A percentile compares a stretch with the other conserved stretches of the same genome.
Evolutionary conservation across 2,329 filamentous ascomycete species (phyloP).

Genomic region (Claviceps maximensis): DNA sequence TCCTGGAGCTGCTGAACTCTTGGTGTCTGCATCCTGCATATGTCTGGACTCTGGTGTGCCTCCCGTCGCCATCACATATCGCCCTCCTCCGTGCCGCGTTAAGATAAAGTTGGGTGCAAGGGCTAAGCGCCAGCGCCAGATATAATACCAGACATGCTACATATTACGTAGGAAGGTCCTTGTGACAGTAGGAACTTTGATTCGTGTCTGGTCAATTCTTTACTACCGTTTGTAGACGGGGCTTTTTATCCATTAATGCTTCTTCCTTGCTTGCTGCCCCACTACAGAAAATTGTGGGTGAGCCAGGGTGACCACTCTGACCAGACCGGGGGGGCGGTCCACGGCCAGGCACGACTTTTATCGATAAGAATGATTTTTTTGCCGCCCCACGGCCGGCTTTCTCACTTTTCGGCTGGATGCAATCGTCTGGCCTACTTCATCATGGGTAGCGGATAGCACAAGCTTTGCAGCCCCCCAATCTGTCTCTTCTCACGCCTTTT

Average conservation of each 20-base stretch:
- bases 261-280: not conserved
- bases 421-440: not conserved
- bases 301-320: not conserved
- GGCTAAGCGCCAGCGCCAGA: too few species aligned
- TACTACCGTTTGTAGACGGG: not conserved
- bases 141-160: too few species aligned
- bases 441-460: not conserved
- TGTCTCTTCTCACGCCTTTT: not conserved
- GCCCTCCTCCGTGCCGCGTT: too few species aligned
- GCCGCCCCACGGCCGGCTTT: not conserved
- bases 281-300: not conserved
- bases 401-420: not conserved
- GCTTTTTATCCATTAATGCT: not conserved
- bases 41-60: too few species aligned
- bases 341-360: constrained; percentile 8
- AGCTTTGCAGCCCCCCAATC: not conserved
- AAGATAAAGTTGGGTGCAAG: too few species aligned
- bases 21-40: too few species aligned
- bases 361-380: constrained; percentile 20
- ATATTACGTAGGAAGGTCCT: too few species aligned
- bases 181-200: too few species aligned
- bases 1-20: too few species aligned
- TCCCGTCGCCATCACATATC: too few species aligned
- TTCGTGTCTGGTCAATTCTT: not conserved
- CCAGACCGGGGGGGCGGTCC: not conserved